Conservation (phyloP, 2,329 filamentous ascomycete genomes). For the Arachnomyces sp. region DNA sequence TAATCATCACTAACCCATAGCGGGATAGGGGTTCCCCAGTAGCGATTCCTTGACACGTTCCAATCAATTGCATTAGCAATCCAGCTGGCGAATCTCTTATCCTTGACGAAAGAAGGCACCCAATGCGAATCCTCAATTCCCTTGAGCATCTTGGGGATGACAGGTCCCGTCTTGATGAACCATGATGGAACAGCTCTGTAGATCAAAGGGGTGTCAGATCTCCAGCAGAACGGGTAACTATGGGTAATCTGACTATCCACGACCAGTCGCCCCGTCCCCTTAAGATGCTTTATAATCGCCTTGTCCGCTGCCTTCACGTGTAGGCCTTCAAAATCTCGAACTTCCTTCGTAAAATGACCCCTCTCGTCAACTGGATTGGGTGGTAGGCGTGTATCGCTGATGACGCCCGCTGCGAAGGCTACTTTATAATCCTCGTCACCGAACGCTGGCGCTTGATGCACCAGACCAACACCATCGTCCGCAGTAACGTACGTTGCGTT, state of each 20-base stretch:
- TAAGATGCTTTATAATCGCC: conserved; percentile 82
- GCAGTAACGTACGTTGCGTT: conserved; percentile 80
- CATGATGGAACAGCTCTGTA: conserved; percentile 87
- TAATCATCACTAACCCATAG: conserved; percentile 86
- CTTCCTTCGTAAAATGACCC: conserved; percentile 67
- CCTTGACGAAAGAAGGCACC: conserved; percentile 86
- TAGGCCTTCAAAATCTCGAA: conserved; percentile 73
- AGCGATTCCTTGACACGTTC: conserved; percentile 89
- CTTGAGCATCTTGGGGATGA: conserved; percentile 79
- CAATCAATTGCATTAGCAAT: conserved; percentile 85
- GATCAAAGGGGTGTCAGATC: conserved; percentile 91
- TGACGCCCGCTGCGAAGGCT: conserved; percentile 65
- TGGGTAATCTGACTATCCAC: conserved; percentile 83
- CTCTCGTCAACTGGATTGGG: conserved; percentile 84
- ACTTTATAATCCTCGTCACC: conserved; percentile 94
- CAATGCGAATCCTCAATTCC: conserved; percentile 86
- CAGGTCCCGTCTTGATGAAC: conserved; percentile 82
- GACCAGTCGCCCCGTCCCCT: conserved; percentile 64
- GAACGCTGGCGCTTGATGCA: conserved; percentile 87
- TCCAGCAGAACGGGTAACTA: conserved; percentile 87
- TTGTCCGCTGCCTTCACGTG: conserved; percentile 91
- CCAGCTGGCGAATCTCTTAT: conserved; percentile 85
- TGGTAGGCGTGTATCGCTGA: conserved; percentile 67
- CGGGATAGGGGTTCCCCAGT: conserved; percentile 90
- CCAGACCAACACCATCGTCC: conserved; percentile 85